Evolutionary conservation across 495 filamentous ascomycete species (phyloP).

Genomic region (Aspergillus sclerotioniger): DNA sequence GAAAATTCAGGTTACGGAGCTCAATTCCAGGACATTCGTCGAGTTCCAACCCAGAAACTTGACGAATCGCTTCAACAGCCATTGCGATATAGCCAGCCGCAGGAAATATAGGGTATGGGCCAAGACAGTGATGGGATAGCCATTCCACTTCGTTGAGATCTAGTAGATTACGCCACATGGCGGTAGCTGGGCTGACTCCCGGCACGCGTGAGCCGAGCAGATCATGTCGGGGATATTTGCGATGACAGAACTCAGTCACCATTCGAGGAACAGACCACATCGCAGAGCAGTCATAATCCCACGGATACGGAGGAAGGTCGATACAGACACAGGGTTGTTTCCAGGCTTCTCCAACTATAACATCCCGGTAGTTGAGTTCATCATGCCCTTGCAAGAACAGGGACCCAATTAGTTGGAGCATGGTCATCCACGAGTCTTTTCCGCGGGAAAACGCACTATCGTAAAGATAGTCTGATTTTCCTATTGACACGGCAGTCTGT

Average conservation of each 20-base stretch:
- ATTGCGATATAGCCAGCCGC: constrained; percentile 55
- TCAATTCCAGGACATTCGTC: constrained; percentile 7
- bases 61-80: constrained; percentile 49
- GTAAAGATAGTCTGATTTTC: neutral
- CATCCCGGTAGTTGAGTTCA: neutral
- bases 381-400: constrained; percentile 2
- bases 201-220: constrained; percentile 3
- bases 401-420: neutral
- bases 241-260: neutral
- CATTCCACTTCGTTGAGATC: constrained; percentile 12
- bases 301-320: constrained; percentile 16
- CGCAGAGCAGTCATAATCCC: neutral
- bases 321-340: neutral
- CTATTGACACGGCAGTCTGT: neutral
- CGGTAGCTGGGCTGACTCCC: neutral
- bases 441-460: neutral
- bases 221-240: constrained; percentile 8
- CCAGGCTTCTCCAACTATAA: neutral
- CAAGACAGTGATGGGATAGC: constrained; percentile 23
- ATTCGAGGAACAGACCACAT: neutral
- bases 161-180: constrained; percentile 5
- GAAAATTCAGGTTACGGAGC: constrained; percentile 36
- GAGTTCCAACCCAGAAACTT: constrained; percentile 17
- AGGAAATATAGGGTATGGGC: constrained; percentile 43
- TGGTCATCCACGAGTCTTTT: neutral